phyloP scores from a whole-genome alignment of 2,329 filamentous ascomycete species.

The Hymenoscyphus scutula region DNA sequence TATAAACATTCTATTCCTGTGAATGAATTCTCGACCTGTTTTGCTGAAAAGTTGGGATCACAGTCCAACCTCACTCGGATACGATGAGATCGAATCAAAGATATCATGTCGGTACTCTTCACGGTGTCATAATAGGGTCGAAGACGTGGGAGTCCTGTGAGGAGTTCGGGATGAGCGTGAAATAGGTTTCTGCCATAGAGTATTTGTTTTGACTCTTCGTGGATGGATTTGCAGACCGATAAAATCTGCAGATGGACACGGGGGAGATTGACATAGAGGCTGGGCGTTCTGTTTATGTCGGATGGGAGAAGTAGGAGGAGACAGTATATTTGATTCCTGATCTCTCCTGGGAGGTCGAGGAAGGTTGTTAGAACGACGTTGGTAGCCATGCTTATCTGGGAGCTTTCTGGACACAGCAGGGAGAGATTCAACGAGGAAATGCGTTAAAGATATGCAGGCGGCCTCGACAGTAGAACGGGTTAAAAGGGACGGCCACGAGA shows the following conservation, averaged over 20 bases:
- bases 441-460: too few relatives aligned
- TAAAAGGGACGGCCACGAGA: too few relatives aligned
- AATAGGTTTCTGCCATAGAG: constrained; percentile 51
- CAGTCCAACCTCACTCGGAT: constrained; percentile 48
- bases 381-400: background rate
- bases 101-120: constrained; percentile 32
- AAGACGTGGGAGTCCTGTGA: constrained; percentile 45
- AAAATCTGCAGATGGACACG: constrained; percentile 36
- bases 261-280: constrained; percentile 17
- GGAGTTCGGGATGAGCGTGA: constrained; percentile 47
- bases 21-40: constrained; percentile 44
- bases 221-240: constrained; percentile 21
- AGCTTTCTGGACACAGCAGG: background rate
- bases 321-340: constrained; percentile 57
- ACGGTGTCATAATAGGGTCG: constrained; percentile 38
- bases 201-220: constrained; percentile 37
- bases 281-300: constrained; percentile 9
- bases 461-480: too few relatives aligned
- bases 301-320: constrained; percentile 31
- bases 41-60: constrained; percentile 44
- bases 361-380: constrained; percentile 15
- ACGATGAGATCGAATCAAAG: constrained; percentile 44
- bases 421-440: too few relatives aligned
- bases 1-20: constrained; percentile 45
- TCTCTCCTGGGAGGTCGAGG: constrained; percentile 52